Base-by-base conservation (phyloP, 495 filamentous ascomycete species). In the Aspergillus sparsus region DNA sequence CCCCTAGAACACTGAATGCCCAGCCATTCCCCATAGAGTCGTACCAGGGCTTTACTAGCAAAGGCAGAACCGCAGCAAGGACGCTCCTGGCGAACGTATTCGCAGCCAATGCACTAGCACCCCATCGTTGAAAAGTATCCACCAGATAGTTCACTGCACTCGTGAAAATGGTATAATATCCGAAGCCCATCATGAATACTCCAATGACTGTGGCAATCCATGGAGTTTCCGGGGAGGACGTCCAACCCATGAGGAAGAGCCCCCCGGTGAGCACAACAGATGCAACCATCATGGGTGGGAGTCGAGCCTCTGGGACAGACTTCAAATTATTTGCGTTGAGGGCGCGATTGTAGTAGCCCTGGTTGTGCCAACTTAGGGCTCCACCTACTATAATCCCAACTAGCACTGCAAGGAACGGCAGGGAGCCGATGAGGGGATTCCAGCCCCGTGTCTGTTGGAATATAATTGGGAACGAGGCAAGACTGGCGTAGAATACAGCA, bases 221-320 rank as follows among this genome's bases (percentile, higher is more conserved):
- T 42, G 70, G 74, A 13, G 75, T 69, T 3, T 60, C 63, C 15
- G 57, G 57, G 31, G 32, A 37, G 8, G 55, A 65, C 13, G 77
- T 81, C 79, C 82, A 85, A n/a, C 72, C 81, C 58, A 83, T 81
- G 61, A 77, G 74, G 65, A 84, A 84, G 1, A 82, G 62, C 0
- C 82, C 82, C 10, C 71, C 70, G 1, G 80, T 74, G 36, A 84
- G 71, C 33, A 77, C 63, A 10, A 75, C 50, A 3, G 66, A 68
- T 1, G 81, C 83, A 7, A 79, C 35, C 53, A 84, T 76, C 66
- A 83, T 78, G 10, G 74, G 74, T 0, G 76, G 75, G 0, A 86
- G 73, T 1, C 83, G 73, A 35, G 72, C 71, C 67, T 84, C 82
- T 0, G 83, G 82, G 7, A 77, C 65, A 8, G 77, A 63, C 6